Evolutionary conservation across 2,329 filamentous ascomycete species (phyloP), one percentile per base, ranked within the genome.

Genomic region (Exophiala oligosperma): DNA sequence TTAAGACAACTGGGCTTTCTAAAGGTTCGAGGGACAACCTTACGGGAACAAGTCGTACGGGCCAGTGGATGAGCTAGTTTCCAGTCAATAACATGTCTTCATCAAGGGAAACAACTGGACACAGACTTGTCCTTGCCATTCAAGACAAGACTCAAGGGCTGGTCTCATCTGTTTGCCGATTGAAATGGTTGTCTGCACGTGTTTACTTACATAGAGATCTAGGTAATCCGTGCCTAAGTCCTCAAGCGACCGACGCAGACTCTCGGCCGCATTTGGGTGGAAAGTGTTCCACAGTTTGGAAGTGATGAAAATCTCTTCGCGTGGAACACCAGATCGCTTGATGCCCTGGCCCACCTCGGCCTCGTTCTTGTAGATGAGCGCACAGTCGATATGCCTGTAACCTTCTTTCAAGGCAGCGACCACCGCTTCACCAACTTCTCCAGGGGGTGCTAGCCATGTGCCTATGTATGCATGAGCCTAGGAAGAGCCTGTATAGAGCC

Each of bases 281-380:
- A 66, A 44, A 17, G 49, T 48, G 69, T 86, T 87, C 89, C 91
- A 95, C 40, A 92, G 82, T 81, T 96, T 95, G 68, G 86, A 90
- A 56, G 90, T 89, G 59, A 95, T 84, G 75, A 94, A 94, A 60
- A 95, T 76, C 56, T 94, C 89, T 72, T 88, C 84, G 60, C 91
- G 84, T 81, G 87, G 89, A 67, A 89, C 77, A 26, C 90, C 90
- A 4, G 84, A 90, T 56, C 89, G 86, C 70, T 85, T 84, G 54
- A 95, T 81, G 8, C 89, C 91, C 70, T 86, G 78, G 64, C 91
- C 91, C 8, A 95, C 91, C 73, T 93, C 90, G 49, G 88, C 82
- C 75, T 96, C 91, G 73, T 95, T 92, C 46, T 49, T 49, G 65
- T 82, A 83, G 69, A 76, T 79, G 75, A 79, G 81, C 46, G 81